phyloP scores from a whole-genome alignment of 768 basidiomycete species.

The Termitomyces eurrhizus region DNA sequence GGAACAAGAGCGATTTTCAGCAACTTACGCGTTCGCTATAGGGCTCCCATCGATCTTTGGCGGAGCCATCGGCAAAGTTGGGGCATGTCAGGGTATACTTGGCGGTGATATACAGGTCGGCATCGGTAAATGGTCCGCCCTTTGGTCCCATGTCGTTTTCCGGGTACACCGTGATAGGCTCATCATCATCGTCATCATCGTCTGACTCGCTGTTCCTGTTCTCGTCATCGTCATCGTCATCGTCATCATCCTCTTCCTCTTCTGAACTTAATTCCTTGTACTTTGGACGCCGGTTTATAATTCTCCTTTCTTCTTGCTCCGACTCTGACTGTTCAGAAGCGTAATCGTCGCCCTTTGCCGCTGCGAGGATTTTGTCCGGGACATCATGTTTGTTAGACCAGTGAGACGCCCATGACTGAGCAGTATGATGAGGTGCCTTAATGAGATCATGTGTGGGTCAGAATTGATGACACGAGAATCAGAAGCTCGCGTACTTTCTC shows the following conservation, averaged over 20 bases:
- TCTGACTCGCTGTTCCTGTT: slow-evolving; percentile 20
- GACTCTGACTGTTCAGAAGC: slow-evolving; percentile 21
- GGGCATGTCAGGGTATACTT: slow-evolving; percentile 50
- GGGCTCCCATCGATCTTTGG: slow-evolving; percentile 50
- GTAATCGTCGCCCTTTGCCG: slow-evolving; percentile 32
- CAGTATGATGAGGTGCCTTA: slow-evolving; percentile 64
- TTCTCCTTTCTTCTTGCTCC: slow-evolving; percentile 19
- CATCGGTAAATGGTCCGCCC: slow-evolving; percentile 49
- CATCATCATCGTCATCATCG: slow-evolving; percentile 33
- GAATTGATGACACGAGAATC: slow-evolving; percentile 8
- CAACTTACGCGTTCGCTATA: slow-evolving; percentile 47
- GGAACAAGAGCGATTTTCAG: neutral
- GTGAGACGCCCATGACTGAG: slow-evolving; percentile 62
- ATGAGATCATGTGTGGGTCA: slow-evolving; percentile 9
- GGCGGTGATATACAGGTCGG: slow-evolving; percentile 59
- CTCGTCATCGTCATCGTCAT: slow-evolving; percentile 24
- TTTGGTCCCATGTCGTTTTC: slow-evolving; percentile 50
- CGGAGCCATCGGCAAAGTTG: slow-evolving; percentile 38
- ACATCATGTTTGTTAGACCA: slow-evolving; percentile 65
- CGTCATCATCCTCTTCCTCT: slow-evolving; percentile 24
- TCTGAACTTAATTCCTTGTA: slow-evolving; percentile 34
- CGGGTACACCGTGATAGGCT: slow-evolving; percentile 27
- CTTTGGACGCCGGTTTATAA: slow-evolving; percentile 22
- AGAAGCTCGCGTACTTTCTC: slow-evolving; percentile 41
- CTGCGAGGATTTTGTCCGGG: slow-evolving; percentile 60